Evolutionary conservation across 2,329 filamentous ascomycete species (phyloP), one percentile per base, ranked within the genome.

Genomic region (Epichloe gansuensis): DNA sequence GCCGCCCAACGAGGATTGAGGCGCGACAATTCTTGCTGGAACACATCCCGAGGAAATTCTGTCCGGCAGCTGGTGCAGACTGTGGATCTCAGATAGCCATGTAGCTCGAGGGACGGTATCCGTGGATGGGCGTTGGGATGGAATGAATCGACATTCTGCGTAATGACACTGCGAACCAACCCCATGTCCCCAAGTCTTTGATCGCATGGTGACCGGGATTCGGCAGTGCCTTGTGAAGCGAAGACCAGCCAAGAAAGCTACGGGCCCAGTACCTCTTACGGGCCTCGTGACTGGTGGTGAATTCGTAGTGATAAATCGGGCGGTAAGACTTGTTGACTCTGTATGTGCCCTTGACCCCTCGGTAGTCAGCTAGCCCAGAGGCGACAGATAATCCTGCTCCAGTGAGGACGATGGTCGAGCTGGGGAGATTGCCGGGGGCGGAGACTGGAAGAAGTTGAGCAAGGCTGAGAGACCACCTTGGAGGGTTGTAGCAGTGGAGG

Each of bases 101-200:
- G 93, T 48, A 98, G 76, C 68, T 97, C 91, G 46, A 94, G 73
- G 9, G 88, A 93, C 5, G 81, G 77, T 44, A 91, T 69, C 9
- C 74, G 65, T 0, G 90, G 88, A 67, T 96, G 91, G 1, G 89
- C 86, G 54, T 72, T 71, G 2, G 78, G 75, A 68, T 98, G 93
- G 65, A 98, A 95, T 2, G 90, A 95, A 70, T 98, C 93, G 50
- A 98, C 93, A 64, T 97, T 97, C 66, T 98, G 93, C 42, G 93
- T 97, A 59, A 98, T 82, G 54, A 96, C 87, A 51, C 74, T 81
- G 53, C 77, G 79, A 43, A 96, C 74, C 48, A 90, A 69, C 2
- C 90, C 91, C 58, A 93, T 72, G 4, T 77, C 69, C 3, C 86
- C 38, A 97, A 72, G 57, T 85, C 77, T 50, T 80, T 76, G 53